Evolutionary conservation across 1,139 yeast species (phyloP), one percentile per base, ranked within the genome.

Genomic region (Blastobotrys malaysiensis): DNA sequence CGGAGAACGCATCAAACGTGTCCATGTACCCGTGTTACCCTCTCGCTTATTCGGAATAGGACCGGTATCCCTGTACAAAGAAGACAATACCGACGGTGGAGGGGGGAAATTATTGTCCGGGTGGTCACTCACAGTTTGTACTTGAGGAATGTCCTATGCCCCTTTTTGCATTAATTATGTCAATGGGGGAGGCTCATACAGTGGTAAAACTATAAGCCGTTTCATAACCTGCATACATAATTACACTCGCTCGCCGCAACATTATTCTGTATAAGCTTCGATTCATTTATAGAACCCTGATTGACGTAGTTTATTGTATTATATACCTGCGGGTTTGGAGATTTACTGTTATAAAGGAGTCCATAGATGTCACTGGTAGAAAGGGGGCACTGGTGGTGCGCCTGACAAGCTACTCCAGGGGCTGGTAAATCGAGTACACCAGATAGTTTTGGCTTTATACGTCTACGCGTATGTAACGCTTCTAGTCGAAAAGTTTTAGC

Each of bases 1-100:
- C 57, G 43, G 57, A 55, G 51, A 65, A 67, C 48, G 65, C 70
- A 31, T 31, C 39, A 31, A 31, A 31, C 39, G 39, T 31, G 39
- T 31, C 39, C 39, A 31, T 31, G n/a, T 13, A 13, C 39, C 36
- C 9, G 48, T 65, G 61, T 48, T 46, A 57, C 26, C 26, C 31
- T n/a, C n/a, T 9, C 31, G 39, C 39, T 31, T 31, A 31, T 31
- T 11, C 16, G 39, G 7, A 31, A n/a, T n/a, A n/a, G n/a, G n/a
- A n/a, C n/a, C 39, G 16, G 11, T 26, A 9, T n/a, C n/a, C n/a
- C 11, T 26, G 31, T 9, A 26, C 31, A 26, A 26, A 26, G 5
- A n/a, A 2, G 31, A 26, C 7, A 26, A 5, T 2, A 5, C 16
- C 4, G 3, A 18, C 44, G 44, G 13, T n/a, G 18, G 18, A 39